Evolutionary conservation across 139 green algal species (phyloP).

Genomic region (Axilococcus clingmanii): DNA sequence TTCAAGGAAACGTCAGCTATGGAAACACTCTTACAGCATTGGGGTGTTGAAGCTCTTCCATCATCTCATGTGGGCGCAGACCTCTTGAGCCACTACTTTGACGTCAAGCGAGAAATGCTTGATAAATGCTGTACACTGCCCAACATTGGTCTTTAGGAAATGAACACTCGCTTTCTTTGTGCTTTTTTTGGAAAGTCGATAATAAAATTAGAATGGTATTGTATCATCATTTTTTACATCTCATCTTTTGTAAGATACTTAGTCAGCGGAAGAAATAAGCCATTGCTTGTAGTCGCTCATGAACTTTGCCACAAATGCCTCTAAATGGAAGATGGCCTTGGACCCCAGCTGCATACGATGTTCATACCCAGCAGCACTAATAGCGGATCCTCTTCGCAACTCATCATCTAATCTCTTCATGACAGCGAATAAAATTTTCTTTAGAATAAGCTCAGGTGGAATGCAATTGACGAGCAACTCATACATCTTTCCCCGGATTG

Average conservation of each 20-base stretch:
- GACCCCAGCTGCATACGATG: conserved; percentile 77
- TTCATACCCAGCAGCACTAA: conserved; percentile 71
- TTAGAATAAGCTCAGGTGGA: conserved; percentile 68
- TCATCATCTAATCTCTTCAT: conserved; percentile 82
- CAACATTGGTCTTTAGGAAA: too few relatives aligned
- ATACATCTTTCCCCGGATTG: conserved; percentile 85
- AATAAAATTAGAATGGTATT: neutral
- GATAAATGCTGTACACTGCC: neutral
- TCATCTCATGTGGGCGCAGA: conserved; percentile 11
- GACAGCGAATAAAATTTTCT: conserved; percentile 64
- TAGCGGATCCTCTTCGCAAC: conserved; percentile 57
- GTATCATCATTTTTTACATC: neutral
- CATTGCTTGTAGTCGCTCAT: conserved; percentile 89
- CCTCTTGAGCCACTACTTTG: conserved; percentile 10
- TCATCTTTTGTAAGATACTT: conserved; percentile 1
- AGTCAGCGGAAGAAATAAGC: conserved; percentile 17
- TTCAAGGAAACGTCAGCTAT: conserved; percentile 11
- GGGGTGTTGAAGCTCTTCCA: conserved; percentile 6
- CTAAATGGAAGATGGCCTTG: conserved; percentile 96
- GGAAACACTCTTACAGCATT: conserved; percentile 6
- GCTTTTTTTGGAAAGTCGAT: conserved; percentile 1
- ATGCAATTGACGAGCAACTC: conserved; percentile 96
- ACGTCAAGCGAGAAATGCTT: conserved; percentile 9
- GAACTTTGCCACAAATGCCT: conserved; percentile 92
- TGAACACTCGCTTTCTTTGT: neutral